Evolutionary conservation across 2,329 filamentous ascomycete species (phyloP).

Genomic region (Colletotrichum spinosum): DNA sequence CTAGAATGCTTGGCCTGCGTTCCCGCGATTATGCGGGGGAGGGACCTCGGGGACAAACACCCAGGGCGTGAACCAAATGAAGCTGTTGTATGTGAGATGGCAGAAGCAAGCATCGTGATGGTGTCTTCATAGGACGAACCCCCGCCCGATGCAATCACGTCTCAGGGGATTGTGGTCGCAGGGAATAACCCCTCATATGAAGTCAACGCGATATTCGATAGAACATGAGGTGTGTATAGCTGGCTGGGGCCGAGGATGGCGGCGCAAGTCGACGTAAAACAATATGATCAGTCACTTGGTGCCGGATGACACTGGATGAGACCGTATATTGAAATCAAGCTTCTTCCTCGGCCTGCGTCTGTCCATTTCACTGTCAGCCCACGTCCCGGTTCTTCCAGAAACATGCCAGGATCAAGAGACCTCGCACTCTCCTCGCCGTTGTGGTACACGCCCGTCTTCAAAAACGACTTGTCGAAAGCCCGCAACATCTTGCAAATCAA

Average conservation of each 20-base stretch:
- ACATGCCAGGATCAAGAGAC: too few relatives aligned
- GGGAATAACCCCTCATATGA: neutral
- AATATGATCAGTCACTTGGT: neutral
- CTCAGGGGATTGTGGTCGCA: neutral
- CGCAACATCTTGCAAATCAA: too few relatives aligned
- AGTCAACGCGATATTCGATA: slow-evolving; percentile 21
- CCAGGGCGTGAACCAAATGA: neutral
- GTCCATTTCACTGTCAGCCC: slow-evolving; percentile 16
- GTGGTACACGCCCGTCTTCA: too few relatives aligned
- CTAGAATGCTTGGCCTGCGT: slow-evolving; percentile 1
- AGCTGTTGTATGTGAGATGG: neutral
- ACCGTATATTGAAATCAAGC: neutral
- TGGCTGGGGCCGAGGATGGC: slow-evolving; percentile 25
- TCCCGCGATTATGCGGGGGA: neutral
- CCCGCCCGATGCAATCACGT: too few relatives aligned
- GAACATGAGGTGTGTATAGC: slow-evolving; percentile 26
- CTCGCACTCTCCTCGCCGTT: too few relatives aligned
- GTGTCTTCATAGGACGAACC: too few relatives aligned
- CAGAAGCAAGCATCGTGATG: slow-evolving; percentile 7
- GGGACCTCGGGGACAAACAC: neutral
- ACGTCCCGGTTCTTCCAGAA: slow-evolving; percentile 20
- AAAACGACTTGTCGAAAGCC: too few relatives aligned
- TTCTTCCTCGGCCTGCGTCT: neutral
- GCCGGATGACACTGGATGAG: neutral
- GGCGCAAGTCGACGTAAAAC: slow-evolving; percentile 1